Percentiles rank a stretch among this genome's conserved stretches.
Conservation (phyloP, 2,329 filamentous ascomycete species). For the Cytospora schulzeri region DNA sequence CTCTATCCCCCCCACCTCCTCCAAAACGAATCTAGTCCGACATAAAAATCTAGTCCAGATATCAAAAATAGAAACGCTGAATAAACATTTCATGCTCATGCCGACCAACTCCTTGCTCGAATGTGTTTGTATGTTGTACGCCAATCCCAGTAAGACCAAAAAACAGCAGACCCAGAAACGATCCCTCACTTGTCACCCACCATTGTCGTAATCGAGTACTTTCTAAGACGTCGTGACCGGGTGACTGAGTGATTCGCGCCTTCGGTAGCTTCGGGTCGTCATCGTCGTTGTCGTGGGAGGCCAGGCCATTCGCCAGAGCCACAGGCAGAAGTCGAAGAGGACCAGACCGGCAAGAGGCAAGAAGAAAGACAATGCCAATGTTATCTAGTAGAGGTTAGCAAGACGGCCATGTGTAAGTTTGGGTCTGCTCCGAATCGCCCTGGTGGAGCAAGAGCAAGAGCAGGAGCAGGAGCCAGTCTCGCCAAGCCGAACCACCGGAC, state of each 20-base stretch:
- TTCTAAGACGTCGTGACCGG: conserved; percentile 27
- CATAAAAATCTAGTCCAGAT: conserved; percentile 3
- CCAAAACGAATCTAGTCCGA: neutral
- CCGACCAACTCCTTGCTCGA: conserved; percentile 24
- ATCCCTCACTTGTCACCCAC: neutral
- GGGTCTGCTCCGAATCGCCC: neutral
- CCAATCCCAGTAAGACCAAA: conserved; percentile 6
- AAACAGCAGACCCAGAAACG: conserved; percentile 1
- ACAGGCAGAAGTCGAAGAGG: conserved; percentile 53
- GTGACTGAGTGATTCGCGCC: conserved; percentile 30
- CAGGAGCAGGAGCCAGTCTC: neutral
- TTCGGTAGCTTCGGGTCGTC: conserved; percentile 26
- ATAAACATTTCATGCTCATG: conserved; percentile 4
- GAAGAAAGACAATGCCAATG: conserved; percentile 49
- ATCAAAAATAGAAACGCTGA: neutral
- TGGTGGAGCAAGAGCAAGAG: neutral
- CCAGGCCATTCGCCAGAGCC: conserved; percentile 51
- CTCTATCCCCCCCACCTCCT: neutral
- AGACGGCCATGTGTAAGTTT: neutral
- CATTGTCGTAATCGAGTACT: neutral
- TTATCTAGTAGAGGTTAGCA: conserved; percentile 37
- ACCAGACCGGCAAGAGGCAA: conserved; percentile 52
- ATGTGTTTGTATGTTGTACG: conserved; percentile 9
- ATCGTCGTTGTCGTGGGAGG: conserved; percentile 21
- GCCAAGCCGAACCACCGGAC: no score